Base-by-base conservation (phyloP, 2,329 filamentous ascomycete genomes). In the Penicillium psychrosexuale region DNA sequence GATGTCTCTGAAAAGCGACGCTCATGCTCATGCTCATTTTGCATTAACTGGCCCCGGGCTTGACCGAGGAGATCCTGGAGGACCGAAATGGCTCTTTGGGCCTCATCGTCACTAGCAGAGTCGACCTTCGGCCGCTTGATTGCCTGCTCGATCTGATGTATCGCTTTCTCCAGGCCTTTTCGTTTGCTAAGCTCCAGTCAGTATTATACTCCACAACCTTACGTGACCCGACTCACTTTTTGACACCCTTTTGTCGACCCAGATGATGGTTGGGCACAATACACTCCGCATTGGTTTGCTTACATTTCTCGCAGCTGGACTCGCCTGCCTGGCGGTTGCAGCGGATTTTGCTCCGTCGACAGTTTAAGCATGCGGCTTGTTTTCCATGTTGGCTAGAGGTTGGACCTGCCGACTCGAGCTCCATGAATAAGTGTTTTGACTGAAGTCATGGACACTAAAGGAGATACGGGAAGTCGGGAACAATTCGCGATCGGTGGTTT, bases 71-170 rank as follows among this genome's bases (percentile, higher is more conserved):
- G 72, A 45, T 76, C 77, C 53, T 82, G 78, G 28, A 85, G 65
- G 56, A 77, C 76, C 8, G 71, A 62, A 11, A 72, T 67, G 9
- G 70, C 69, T 30, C 74, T 77, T 46, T 76, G 71, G 13, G 78
- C 74, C 42, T 75, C 72, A 56, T 73, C 72, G 27, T 75, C 69
- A 8, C 74, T 70, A 39, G 71, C 70, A 4, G 76, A 64, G 43
- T 78, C 75, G 48, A 79, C 69, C 51, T 78, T 77, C 24, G 83
- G 80, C 46, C 84, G 75, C 66, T 82, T 79, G 51, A 87, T 75
- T 12, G 86, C 88, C 69, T 90, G 84, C 65, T 90, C 86, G 57
- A 91, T 86, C 66, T 89, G 87, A 65, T 84, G 84, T 19, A 91
- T 80, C 3, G 87, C 87, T 72, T 90, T 90, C 59, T 90, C 87